phyloP scores from a whole-genome alignment of 2,329 filamentous ascomycete species.

The Fusarium ramigenum region DNA sequence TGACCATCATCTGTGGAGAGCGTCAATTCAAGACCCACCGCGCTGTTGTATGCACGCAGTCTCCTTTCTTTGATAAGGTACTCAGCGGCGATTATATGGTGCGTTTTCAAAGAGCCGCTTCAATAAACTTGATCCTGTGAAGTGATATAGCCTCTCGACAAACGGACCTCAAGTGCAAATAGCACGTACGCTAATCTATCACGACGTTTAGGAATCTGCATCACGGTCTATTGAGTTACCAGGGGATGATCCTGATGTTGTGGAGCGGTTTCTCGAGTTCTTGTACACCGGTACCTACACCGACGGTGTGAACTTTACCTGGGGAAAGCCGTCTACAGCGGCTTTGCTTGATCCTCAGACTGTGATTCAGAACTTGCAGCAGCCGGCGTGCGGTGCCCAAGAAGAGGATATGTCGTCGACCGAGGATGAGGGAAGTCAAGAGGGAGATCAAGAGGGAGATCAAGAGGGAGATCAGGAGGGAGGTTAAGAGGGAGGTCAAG shows the following conservation, averaged over 20 bases:
- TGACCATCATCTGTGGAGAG: conserved; percentile 44
- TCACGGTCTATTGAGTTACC: conserved; percentile 38
- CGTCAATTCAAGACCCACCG: conserved; percentile 46
- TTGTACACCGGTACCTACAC: conserved; percentile 42
- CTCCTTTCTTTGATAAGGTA: conserved; percentile 45
- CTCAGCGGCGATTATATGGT: conserved; percentile 43
- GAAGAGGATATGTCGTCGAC: too few relatives aligned
- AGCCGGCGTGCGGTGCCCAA: not conserved
- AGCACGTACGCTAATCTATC: not conserved
- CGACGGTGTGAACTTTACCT: not conserved
- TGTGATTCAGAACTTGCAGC: not conserved
- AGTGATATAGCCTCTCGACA: not conserved
- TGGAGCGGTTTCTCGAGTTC: conserved; percentile 45
- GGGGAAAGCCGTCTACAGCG: not conserved
- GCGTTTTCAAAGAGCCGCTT: too few relatives aligned
- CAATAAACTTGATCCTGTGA: not conserved
- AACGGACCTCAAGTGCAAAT: not conserved
- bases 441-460: not conserved
- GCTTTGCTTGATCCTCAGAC: not conserved
- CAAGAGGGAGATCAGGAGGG: too few relatives aligned
- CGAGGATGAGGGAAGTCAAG: not conserved
- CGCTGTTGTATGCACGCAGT: conserved; percentile 49
- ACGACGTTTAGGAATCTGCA: conserved; percentile 23
- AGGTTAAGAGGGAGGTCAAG: too few relatives aligned
- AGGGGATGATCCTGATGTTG: conserved; percentile 42